Evolutionary conservation across 371 early-diverging fungal species (phyloP).

Genomic region (Circinella minor): DNA sequence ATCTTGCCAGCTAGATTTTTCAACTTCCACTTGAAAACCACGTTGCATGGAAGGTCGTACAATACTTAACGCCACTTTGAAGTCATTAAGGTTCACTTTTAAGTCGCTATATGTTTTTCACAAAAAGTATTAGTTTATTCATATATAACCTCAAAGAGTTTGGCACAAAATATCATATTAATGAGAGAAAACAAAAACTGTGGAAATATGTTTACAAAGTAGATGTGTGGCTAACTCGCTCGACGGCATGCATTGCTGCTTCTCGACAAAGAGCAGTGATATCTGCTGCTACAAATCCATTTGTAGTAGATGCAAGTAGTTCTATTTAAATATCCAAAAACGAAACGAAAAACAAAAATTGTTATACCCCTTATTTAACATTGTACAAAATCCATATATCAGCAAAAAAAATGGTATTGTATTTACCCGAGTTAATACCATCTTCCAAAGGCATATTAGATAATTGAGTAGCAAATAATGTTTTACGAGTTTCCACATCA

Average conservation of each 20-base stretch:
- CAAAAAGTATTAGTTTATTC: no score
- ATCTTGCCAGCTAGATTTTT: slow-evolving; percentile 80
- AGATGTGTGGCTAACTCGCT: slow-evolving; percentile 34
- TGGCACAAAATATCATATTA: no score
- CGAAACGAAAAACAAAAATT: no score
- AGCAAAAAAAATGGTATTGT: background rate
- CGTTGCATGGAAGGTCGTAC: slow-evolving; percentile 72
- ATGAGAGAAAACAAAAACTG: no score
- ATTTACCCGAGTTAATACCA: slow-evolving; percentile 49
- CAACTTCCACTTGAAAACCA: slow-evolving; percentile 64
- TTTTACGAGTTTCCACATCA: slow-evolving; percentile 57
- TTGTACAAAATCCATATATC: background rate
- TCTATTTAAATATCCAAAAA: slow-evolving; percentile 20
- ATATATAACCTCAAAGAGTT: no score
- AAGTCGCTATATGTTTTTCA: slow-evolving; percentile 9
- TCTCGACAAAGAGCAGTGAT: slow-evolving; percentile 90
- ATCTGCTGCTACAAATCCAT: slow-evolving; percentile 98
- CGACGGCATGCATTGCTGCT: slow-evolving; percentile 74
- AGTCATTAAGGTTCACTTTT: slow-evolving; percentile 55
- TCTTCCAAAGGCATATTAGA: slow-evolving; percentile 58
- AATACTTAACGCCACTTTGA: slow-evolving; percentile 65
- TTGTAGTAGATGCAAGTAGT: slow-evolving; percentile 80
- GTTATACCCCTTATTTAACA: background rate
- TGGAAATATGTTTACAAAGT: background rate
- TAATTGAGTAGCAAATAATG: slow-evolving; percentile 66